Percentiles rank a stretch among this genome's conserved stretches.
These are phyloP conservation scores for Penicillium polonicum DNA, from an alignment of 2,329 filamentous ascomycete species.

Conservation along the genomic window DNA sequence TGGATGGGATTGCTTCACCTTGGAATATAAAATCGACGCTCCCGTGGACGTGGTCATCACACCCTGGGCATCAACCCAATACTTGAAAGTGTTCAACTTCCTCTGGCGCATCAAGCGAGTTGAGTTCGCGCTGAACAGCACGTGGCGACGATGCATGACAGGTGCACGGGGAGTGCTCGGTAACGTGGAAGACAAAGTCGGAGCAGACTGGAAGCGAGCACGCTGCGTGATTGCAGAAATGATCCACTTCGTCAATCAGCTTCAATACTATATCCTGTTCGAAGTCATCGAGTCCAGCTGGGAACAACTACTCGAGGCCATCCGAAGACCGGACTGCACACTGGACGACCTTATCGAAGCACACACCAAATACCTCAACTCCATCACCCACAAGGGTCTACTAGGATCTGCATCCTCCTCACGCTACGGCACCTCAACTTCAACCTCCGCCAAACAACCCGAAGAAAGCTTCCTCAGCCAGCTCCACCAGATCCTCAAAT, in stretches of 20 bases:
- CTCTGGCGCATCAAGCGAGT: conserved; percentile 97
- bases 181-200: conserved; percentile 69
- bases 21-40: conserved; percentile 97
- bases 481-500: conserved; percentile 85
- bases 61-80: conserved; percentile 91
- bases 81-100: conserved; percentile 99
- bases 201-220: conserved; percentile 83
- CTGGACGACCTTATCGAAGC: conserved; percentile 93
- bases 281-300: conserved; percentile 97
- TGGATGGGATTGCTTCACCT: conserved; percentile 97
- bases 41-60: conserved; percentile 97
- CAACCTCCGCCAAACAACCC: conserved; percentile 42
- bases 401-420: conserved; percentile 63
- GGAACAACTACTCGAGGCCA: conserved; percentile 80
- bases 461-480: conserved; percentile 85
- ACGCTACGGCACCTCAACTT: conserved; percentile 26
- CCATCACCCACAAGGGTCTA: conserved; percentile 93
- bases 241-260: conserved; percentile 95
- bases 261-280: conserved; percentile 98
- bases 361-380: conserved; percentile 84
- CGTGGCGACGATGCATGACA: conserved; percentile 95
- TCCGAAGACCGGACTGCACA: conserved; percentile 81
- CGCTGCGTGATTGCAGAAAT: conserved; percentile 90
- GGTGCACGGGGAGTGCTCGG: conserved; percentile 87
- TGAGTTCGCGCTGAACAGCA: conserved; percentile 85